Evolutionary conservation across 768 basidiomycete species (phyloP).

Genomic region (Lactifluus rugatus): DNA sequence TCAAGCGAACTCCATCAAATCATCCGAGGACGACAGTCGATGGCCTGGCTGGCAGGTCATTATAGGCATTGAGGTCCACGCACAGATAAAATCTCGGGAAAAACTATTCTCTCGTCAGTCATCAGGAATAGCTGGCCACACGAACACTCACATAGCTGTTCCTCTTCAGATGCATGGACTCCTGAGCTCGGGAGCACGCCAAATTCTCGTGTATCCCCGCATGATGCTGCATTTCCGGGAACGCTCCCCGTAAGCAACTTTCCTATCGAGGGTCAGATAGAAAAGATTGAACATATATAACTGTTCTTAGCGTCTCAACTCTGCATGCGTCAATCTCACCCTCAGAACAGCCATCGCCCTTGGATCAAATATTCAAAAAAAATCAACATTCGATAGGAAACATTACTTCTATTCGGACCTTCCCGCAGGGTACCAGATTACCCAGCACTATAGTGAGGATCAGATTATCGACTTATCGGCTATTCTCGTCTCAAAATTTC

Average conservation of each 20-base stretch:
- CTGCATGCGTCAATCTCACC: conserved; percentile 67
- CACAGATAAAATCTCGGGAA: conserved; percentile 76
- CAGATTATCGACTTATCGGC: background rate
- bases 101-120: conserved; percentile 80
- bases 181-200: conserved; percentile 41
- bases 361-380: conserved; percentile 47
- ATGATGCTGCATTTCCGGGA: conserved; percentile 90
- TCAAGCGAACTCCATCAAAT: conserved; percentile 7
- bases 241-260: conserved; percentile 66
- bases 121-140: background rate
- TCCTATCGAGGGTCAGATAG: background rate
- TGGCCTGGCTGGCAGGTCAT: conserved; percentile 88
- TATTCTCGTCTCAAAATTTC: background rate
- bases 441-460: conserved; percentile 11
- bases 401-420: conserved; percentile 98
- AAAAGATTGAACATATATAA: background rate
- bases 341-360: conserved; percentile 76
- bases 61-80: conserved; percentile 92
- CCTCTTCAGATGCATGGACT: conserved; percentile 33
- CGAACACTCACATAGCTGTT: background rate
- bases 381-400: conserved; percentile 89
- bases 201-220: conserved; percentile 64
- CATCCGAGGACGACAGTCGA: conserved; percentile 24
- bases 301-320: conserved; percentile 43
- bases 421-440: conserved; percentile 93